Evolutionary conservation across 352 stramenopile genomes (phyloP), one percentile per base, ranked within the genome.

Genomic region (Phytophthora podocarpi): DNA sequence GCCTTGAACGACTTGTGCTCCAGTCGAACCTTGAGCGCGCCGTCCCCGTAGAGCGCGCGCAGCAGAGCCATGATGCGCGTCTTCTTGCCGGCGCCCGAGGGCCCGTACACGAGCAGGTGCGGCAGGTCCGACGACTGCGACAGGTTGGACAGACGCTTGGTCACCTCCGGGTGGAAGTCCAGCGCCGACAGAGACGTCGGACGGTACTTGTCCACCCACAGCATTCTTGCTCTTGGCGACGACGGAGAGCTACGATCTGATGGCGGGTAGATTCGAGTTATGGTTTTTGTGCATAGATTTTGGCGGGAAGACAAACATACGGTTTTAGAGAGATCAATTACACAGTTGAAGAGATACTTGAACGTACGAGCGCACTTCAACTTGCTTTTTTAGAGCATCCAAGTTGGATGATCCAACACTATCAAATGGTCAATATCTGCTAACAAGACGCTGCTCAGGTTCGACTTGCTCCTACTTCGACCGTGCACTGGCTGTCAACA

Each of bases 141-240:
- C 50, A 98, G 73, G 54, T 90, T 87, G 15, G 55, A 68, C 43
- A 98, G 76, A 6, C 96, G 91, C 55, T 92, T 82, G n/a, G 94
- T 98, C 46, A 99, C 85, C 18, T 97, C 85, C 23, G 76, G 70
- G 72, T 99, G 96, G 69, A 98, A 99, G 72, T 98, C 87, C 39
- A 99, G 79, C 63, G 87, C 85, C 39, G 76, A 66, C 34, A 99
- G 79, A 36, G 87, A 83, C 54, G 76, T 97, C 30, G 97, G 97
- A 11, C 97, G 87, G 76, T 99, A 96, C 83, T 99, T 99, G 77
- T 99, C 98, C 20, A 99, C 96, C 97, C 97, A 99, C 55, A 99
- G 72, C 96, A 99, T 72, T 6, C 13, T 27, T 37, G 18, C 23
- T 39, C n/a, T n/a, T n/a, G n/a, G 5, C 11, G 20, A 24, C 2